A percentile compares a stretch with the other conserved stretches of the same genome.
phyloP scores from a whole-genome alignment of 1,284 basidiomycete genomes.

The Inonotus obliquus region DNA sequence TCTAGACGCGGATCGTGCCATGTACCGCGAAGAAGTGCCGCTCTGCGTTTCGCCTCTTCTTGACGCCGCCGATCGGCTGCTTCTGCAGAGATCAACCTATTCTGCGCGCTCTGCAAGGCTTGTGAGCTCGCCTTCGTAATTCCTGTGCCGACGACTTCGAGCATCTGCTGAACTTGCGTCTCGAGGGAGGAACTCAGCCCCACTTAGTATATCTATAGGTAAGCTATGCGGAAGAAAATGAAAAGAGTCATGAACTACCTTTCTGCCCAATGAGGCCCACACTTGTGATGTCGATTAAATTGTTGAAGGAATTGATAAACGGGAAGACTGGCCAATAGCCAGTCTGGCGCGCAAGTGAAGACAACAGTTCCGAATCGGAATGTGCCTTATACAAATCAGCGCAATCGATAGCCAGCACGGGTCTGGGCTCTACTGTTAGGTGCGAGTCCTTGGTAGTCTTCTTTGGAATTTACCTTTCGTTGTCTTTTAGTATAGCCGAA shows the following conservation, averaged over 20 bases:
- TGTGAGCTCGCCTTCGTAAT: constrained; percentile 61
- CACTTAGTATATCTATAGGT: constrained; percentile 41
- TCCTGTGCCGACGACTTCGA: constrained; percentile 75
- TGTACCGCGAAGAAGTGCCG: constrained; percentile 48
- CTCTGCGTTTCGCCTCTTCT: constrained; percentile 34
- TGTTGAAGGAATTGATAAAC: constrained; percentile 82
- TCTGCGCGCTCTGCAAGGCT: constrained; percentile 43
- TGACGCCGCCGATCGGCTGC: constrained; percentile 29
- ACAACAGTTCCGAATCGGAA: constrained; percentile 70
- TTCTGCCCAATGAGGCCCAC: constrained; percentile 95
- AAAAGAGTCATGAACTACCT: constrained; percentile 37
- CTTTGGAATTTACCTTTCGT: constrained; percentile 44
- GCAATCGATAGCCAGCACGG: constrained; percentile 78
- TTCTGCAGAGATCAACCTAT: constrained; percentile 32
- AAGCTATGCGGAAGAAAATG: neutral
- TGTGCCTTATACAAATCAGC: constrained; percentile 66
- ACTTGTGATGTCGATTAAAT: constrained; percentile 88
- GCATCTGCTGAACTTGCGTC: constrained; percentile 82
- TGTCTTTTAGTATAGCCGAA: constrained; percentile 52
- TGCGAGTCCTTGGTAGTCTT: constrained; percentile 4
- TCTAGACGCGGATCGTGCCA: constrained; percentile 85
- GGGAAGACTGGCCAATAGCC: constrained; percentile 92
- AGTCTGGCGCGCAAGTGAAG: constrained; percentile 72
- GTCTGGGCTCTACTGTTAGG: constrained; percentile 38
- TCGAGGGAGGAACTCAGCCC: constrained; percentile 83